A percentile compares a stretch with the other conserved stretches of the same genome.
Evolutionary conservation across 805 yeast species (phyloP).

Genomic region (Candida dajiaensis): DNA sequence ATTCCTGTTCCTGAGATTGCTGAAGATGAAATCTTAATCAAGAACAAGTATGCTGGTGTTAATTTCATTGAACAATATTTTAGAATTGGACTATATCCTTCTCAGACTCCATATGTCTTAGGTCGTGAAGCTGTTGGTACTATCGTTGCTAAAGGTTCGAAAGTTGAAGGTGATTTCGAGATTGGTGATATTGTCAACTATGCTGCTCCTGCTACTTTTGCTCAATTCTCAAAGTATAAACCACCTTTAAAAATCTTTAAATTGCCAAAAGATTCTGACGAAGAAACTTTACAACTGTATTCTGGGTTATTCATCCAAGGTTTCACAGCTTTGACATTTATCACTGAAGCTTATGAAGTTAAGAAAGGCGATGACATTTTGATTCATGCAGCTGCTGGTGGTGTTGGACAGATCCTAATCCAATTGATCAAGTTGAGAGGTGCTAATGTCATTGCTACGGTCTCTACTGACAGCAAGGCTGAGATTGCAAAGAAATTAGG

Average conservation of each 20-base stretch:
- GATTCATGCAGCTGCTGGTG: slow-evolving; percentile 95
- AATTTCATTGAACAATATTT: slow-evolving; percentile 82
- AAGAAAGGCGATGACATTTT: slow-evolving; percentile 65
- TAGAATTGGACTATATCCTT: slow-evolving; percentile 71
- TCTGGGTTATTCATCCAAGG: slow-evolving; percentile 68
- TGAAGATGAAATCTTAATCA: slow-evolving; percentile 57
- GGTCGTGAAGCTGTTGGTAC: slow-evolving; percentile 76
- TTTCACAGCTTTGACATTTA: slow-evolving; percentile 71
- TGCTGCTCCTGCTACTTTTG: slow-evolving; percentile 48
- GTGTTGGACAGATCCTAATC: slow-evolving; percentile 70
- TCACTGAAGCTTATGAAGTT: slow-evolving; percentile 59
- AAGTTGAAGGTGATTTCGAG: slow-evolving; percentile 41
- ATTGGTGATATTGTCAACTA: slow-evolving; percentile 74
- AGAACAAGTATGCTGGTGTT: slow-evolving; percentile 72
- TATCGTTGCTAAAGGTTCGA: slow-evolving; percentile 57
- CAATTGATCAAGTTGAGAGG: slow-evolving; percentile 62
- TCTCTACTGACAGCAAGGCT: slow-evolving; percentile 72
- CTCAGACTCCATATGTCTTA: slow-evolving; percentile 50
- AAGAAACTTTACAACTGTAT: slow-evolving; percentile 44
- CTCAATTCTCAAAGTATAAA: slow-evolving; percentile 58
- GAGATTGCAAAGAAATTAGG: slow-evolving; percentile 62
- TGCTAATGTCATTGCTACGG: slow-evolving; percentile 80
- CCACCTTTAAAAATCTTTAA: slow-evolving; percentile 35
- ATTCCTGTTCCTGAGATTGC: slow-evolving; percentile 54
- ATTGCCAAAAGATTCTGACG: slow-evolving; percentile 42